Percentiles rank a stretch among this genome's conserved stretches.
phyloP scores from a whole-genome alignment of 2,329 filamentous ascomycete species.

The Claviceps fusiformis region DNA sequence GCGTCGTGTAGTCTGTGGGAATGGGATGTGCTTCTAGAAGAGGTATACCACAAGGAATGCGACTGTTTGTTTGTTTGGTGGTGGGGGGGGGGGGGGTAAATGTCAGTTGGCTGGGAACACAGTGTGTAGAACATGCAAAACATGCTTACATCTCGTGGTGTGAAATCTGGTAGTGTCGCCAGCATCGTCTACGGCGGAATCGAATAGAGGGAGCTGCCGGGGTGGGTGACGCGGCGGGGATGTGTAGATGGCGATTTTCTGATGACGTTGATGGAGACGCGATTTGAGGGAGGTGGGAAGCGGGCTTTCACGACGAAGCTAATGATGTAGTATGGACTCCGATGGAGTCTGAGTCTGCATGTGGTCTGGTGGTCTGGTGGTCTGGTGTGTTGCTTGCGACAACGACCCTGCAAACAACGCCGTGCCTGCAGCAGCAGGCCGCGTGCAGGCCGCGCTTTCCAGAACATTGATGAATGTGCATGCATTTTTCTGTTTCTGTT shows the following conservation, averaged over 20 bases:
- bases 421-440: background rate
- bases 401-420: too few relatives aligned
- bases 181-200: conserved; percentile 32
- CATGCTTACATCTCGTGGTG: conserved; percentile 53
- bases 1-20: conserved; percentile 21
- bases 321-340: background rate
- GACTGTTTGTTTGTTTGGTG: conserved; percentile 31
- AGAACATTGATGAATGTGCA: background rate
- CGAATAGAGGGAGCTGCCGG: background rate
- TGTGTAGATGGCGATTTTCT: background rate
- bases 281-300: background rate
- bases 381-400: background rate
- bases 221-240: background rate
- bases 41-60: conserved; percentile 61
- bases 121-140: too few relatives aligned
- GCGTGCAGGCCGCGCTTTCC: background rate
- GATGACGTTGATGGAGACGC: background rate
- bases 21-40: conserved; percentile 38
- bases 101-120: background rate
- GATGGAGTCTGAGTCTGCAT: too few relatives aligned
- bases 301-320: background rate
- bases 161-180: conserved; percentile 50
- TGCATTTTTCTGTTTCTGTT: too few relatives aligned
- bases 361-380: too few relatives aligned
- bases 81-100: too few relatives aligned